Evolutionary conservation across 2,329 filamentous ascomycete genomes (phyloP).

Genomic region (Ceratocystis alfenasii): DNA sequence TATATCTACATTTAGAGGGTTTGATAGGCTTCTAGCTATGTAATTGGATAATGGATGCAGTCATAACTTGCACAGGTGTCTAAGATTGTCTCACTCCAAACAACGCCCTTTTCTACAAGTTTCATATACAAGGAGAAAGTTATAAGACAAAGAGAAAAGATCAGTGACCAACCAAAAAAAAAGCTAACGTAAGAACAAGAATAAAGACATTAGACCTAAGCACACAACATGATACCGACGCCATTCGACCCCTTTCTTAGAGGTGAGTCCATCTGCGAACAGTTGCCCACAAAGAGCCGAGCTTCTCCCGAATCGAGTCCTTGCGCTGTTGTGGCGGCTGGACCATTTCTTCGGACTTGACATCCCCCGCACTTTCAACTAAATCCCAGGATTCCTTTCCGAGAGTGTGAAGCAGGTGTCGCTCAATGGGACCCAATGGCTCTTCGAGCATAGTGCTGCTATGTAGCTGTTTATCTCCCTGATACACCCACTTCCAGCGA

Average conservation of each 20-base stretch:
- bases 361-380: neutral
- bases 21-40: neutral
- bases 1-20: neutral
- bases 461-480: constrained; percentile 34
- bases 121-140: too few relatives aligned
- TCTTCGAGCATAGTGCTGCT: constrained; percentile 40
- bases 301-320: constrained; percentile 13
- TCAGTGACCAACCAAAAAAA: neutral
- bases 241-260: neutral
- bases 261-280: neutral
- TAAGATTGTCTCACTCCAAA: too few relatives aligned
- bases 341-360: constrained; percentile 4
- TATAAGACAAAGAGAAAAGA: neutral
- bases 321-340: constrained; percentile 15
- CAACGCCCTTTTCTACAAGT: too few relatives aligned
- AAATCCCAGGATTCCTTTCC: constrained; percentile 31
- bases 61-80: too few relatives aligned
- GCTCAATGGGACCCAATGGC: constrained; percentile 41
- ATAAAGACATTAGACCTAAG: neutral
- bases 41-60: neutral
- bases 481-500: constrained; percentile 45
- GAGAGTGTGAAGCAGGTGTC: constrained; percentile 36
- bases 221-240: neutral
- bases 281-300: neutral
- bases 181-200: neutral